Conservation (phyloP, 495 filamentous ascomycete genomes). For the Trichodelitschia bisporula region DNA sequence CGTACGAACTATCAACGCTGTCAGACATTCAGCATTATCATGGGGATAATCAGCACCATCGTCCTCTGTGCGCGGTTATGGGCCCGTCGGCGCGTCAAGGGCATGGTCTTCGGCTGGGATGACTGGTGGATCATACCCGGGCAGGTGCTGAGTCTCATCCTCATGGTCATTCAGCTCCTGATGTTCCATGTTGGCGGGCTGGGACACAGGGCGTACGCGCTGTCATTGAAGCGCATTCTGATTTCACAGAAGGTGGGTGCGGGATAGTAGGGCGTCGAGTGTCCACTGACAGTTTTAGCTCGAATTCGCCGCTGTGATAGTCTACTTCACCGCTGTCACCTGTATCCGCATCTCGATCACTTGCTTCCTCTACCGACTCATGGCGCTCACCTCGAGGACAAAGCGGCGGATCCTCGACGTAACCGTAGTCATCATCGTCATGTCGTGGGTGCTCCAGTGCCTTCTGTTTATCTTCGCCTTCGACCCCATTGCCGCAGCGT, state of each 20-base stretch:
- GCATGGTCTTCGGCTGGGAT: neutral
- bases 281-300: too few species aligned
- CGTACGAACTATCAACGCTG: too few species aligned
- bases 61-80: neutral
- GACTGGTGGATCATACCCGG: neutral
- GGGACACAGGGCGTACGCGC: too few species aligned
- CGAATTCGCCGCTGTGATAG: neutral
- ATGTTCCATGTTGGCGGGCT: too few species aligned
- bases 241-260: too few species aligned
- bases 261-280: too few species aligned
- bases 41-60: too few species aligned
- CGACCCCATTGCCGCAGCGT: neutral
- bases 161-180: too few species aligned
- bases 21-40: too few species aligned
- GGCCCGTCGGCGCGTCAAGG: neutral
- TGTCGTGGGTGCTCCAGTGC: neutral
- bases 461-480: neutral
- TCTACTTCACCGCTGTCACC: neutral
- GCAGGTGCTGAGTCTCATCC: neutral
- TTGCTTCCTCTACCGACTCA: neutral
- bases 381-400: neutral
- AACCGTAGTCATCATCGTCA: neutral
- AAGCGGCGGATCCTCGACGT: neutral
- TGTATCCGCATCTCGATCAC: neutral
- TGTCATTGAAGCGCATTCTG: too few species aligned